A percentile compares a stretch with the other conserved stretches of the same genome.
Conservation (phyloP, 2,329 filamentous ascomycete species). For the Alternaria hordeiaustralica region DNA sequence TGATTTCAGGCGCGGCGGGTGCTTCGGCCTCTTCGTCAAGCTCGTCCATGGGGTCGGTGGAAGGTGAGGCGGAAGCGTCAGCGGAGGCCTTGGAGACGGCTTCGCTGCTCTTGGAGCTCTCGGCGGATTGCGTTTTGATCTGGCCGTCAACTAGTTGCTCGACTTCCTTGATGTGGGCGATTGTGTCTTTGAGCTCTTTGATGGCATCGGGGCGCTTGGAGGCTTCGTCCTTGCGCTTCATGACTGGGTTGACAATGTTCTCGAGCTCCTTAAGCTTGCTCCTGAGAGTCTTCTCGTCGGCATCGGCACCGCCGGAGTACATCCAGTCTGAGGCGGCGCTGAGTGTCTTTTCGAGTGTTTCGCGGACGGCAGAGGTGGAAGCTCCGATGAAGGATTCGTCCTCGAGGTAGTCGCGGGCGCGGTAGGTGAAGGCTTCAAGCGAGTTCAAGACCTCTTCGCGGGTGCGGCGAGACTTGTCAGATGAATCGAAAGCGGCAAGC, state of each 20-base stretch:
- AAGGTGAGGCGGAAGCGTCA: slow-evolving; percentile 53
- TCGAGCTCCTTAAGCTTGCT: slow-evolving; percentile 78
- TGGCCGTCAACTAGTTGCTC: slow-evolving; percentile 72
- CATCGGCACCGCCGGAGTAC: slow-evolving; percentile 81
- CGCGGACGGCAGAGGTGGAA: slow-evolving; percentile 72
- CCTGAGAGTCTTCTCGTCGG: slow-evolving; percentile 75
- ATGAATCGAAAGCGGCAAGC: slow-evolving; percentile 82
- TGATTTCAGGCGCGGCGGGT: slow-evolving; percentile 33
- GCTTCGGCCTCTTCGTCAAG: slow-evolving; percentile 78
- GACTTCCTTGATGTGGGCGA: slow-evolving; percentile 75
- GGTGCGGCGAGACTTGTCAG: slow-evolving; percentile 76
- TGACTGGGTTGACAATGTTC: slow-evolving; percentile 77
- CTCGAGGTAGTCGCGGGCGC: slow-evolving; percentile 80
- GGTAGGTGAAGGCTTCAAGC: slow-evolving; percentile 93
- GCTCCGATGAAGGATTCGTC: slow-evolving; percentile 74
- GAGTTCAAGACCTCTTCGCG: slow-evolving; percentile 90
- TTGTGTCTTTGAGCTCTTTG: slow-evolving; percentile 69
- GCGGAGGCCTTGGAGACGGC: slow-evolving; percentile 52
- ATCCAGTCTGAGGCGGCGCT: slow-evolving; percentile 84
- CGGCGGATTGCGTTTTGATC: slow-evolving; percentile 72
- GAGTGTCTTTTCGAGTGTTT: slow-evolving; percentile 70
- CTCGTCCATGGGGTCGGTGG: slow-evolving; percentile 65
- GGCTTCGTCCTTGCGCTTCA: slow-evolving; percentile 76
- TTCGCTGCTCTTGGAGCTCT: slow-evolving; percentile 49
- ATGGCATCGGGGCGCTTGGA: slow-evolving; percentile 74